These are phyloP conservation scores for Crepidotus variabilis DNA, from an alignment of 768 basidiomycete species.

Conservation along the genomic window DNA sequence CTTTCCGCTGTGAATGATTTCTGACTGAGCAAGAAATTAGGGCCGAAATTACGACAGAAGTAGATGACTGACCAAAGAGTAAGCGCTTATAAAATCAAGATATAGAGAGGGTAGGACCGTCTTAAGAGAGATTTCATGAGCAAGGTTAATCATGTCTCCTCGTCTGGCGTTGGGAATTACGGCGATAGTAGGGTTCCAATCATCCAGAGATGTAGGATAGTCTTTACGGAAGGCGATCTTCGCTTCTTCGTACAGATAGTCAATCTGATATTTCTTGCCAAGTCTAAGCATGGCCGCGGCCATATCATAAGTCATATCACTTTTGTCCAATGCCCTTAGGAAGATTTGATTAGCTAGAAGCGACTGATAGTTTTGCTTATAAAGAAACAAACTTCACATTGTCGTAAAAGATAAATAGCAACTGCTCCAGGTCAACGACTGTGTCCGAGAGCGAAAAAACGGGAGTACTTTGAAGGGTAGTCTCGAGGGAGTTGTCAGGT, in stretches of 20 bases:
- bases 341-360: background rate
- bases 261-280: slow-evolving; percentile 13
- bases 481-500: background rate
- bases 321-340: background rate
- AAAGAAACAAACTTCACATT: slow-evolving; percentile 2
- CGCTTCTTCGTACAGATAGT: slow-evolving; percentile 4
- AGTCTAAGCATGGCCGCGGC: slow-evolving; percentile 9
- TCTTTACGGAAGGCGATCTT: background rate
- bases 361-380: background rate
- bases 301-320: background rate
- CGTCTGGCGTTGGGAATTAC: no score
- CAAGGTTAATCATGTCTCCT: no score
- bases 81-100: no score
- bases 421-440: background rate
- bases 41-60: no score
- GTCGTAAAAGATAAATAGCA: slow-evolving; percentile 6
- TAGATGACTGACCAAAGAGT: no score
- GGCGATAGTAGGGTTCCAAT: background rate
- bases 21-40: no score
- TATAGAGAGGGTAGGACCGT: background rate
- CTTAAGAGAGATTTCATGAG: background rate
- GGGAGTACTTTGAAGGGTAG: background rate
- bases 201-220: slow-evolving; percentile 3
- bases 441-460: background rate
- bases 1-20: no score